phyloP scores from a whole-genome alignment of 2,329 filamentous ascomycete genomes.

The Exophiala dermatitidis region DNA sequence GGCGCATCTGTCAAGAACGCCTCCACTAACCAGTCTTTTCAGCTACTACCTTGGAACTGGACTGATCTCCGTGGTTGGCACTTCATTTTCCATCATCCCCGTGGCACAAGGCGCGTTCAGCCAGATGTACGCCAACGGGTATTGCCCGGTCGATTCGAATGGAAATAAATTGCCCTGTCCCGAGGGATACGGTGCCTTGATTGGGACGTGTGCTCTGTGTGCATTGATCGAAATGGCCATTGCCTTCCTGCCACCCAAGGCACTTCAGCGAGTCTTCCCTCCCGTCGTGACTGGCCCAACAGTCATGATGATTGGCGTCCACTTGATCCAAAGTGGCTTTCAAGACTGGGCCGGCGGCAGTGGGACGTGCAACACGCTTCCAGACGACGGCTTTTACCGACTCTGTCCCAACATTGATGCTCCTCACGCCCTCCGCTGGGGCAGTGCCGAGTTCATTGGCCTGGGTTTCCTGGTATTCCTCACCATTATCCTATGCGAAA shows the following conservation, averaged over 20 bases:
- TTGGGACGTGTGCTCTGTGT: conserved; percentile 49
- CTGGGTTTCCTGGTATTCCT: conserved; percentile 62
- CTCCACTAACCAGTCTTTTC: not conserved
- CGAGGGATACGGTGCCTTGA: conserved; percentile 58
- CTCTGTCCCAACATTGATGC: conserved; percentile 54
- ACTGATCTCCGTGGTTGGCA: conserved; percentile 60
- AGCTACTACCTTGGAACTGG: conserved; percentile 57
- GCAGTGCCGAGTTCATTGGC: conserved; percentile 57
- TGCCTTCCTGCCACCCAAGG: conserved; percentile 55
- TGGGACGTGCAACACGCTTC: conserved; percentile 40
- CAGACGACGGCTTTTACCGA: conserved; percentile 41
- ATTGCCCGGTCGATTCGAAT: conserved; percentile 50
- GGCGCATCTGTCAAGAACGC: not conserved
- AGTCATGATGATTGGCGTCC: conserved; percentile 60
- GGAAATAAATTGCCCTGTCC: conserved; percentile 57
- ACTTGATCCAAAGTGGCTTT: conserved; percentile 56
- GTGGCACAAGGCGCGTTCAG: conserved; percentile 55
- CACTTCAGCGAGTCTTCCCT: conserved; percentile 58
- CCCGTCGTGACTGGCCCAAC: conserved; percentile 63
- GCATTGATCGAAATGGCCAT: conserved; percentile 54
- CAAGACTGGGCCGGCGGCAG: conserved; percentile 62
- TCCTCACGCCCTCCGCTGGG: conserved; percentile 56
- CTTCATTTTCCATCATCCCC: conserved; percentile 60
- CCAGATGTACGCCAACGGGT: conserved; percentile 59
- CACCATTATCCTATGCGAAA: conserved; percentile 60